Evolutionary conservation across 2,329 filamentous ascomycete genomes (phyloP).

Genomic region (Cytospora schulzeri): DNA sequence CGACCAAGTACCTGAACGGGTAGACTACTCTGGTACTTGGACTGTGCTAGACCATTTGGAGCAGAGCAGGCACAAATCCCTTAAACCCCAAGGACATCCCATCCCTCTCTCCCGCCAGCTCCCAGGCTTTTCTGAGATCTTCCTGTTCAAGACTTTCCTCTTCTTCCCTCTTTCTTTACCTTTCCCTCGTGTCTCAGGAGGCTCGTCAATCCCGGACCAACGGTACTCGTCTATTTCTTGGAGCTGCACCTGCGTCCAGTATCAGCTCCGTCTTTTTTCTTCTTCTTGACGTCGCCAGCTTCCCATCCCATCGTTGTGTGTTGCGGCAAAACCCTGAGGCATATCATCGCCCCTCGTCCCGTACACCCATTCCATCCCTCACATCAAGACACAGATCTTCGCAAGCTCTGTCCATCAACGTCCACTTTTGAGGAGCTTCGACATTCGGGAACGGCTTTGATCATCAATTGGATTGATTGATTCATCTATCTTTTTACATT

Average conservation of each 20-base stretch:
- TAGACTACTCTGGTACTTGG: slow-evolving; percentile 19
- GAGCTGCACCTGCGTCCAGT: slow-evolving; percentile 28
- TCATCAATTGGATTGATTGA: slow-evolving; percentile 35
- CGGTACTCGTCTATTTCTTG: slow-evolving; percentile 33
- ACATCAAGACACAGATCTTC: slow-evolving; percentile 41
- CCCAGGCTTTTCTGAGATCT: slow-evolving; percentile 40
- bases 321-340: slow-evolving; percentile 36
- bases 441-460: slow-evolving; percentile 35
- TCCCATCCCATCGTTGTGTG: slow-evolving; percentile 31
- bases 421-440: slow-evolving; percentile 37
- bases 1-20: slow-evolving; percentile 25
- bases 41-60: slow-evolving; percentile 26
- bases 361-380: slow-evolving; percentile 37
- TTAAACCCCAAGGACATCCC: slow-evolving; percentile 44
- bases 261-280: slow-evolving; percentile 24
- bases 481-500: slow-evolving; percentile 30
- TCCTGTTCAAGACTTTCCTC: slow-evolving; percentile 46
- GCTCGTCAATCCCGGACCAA: slow-evolving; percentile 35
- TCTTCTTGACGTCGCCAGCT: slow-evolving; percentile 27
- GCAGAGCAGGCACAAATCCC: slow-evolving; percentile 36
- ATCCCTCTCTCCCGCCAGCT: slow-evolving; percentile 35
- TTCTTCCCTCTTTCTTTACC: slow-evolving; percentile 39
- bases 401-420: slow-evolving; percentile 37
- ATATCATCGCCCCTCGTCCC: slow-evolving; percentile 38
- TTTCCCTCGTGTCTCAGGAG: slow-evolving; percentile 38